These are phyloP conservation scores for Carex parvula DNA, from an alignment of 176 grass and related monocot genomes.

Conservation along the genomic window DNA sequence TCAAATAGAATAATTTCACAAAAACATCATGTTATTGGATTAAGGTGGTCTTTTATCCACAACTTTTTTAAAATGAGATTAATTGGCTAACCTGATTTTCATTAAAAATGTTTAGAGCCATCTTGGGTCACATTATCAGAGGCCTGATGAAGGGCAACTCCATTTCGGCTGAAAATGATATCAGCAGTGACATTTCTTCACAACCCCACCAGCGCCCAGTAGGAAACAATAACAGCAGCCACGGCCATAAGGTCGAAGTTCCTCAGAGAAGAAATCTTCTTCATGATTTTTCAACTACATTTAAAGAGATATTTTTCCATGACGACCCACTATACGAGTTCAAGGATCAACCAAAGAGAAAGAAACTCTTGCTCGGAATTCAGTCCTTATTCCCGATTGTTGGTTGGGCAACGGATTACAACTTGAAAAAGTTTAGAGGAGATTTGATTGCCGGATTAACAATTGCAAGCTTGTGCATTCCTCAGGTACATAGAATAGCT, in stretches of 20 bases:
- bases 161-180: slow-evolving; percentile 32
- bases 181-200: slow-evolving; percentile 27
- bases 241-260: slow-evolving; percentile 48
- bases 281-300: slow-evolving; percentile 33
- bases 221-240: neutral
- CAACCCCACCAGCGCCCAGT: slow-evolving; percentile 7
- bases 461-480: slow-evolving; percentile 95
- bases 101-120: neutral
- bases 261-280: slow-evolving; percentile 43
- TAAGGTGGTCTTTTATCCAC: neutral
- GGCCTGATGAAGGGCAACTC: slow-evolving; percentile 22
- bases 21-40: neutral
- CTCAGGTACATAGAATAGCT: slow-evolving; percentile 48
- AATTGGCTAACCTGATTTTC: neutral
- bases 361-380: slow-evolving; percentile 50
- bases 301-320: slow-evolving; percentile 77
- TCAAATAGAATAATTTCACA: neutral
- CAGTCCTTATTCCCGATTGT: slow-evolving; percentile 70
- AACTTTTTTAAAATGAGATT: neutral
- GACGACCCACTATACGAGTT: slow-evolving; percentile 73
- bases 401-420: slow-evolving; percentile 61
- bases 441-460: slow-evolving; percentile 74
- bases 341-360: slow-evolving; percentile 58
- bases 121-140: slow-evolving; percentile 6
- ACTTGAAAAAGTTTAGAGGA: slow-evolving; percentile 54